phyloP scores from a whole-genome alignment of 139 green algal species.

The Auxenochlorella protothecoides region DNA sequence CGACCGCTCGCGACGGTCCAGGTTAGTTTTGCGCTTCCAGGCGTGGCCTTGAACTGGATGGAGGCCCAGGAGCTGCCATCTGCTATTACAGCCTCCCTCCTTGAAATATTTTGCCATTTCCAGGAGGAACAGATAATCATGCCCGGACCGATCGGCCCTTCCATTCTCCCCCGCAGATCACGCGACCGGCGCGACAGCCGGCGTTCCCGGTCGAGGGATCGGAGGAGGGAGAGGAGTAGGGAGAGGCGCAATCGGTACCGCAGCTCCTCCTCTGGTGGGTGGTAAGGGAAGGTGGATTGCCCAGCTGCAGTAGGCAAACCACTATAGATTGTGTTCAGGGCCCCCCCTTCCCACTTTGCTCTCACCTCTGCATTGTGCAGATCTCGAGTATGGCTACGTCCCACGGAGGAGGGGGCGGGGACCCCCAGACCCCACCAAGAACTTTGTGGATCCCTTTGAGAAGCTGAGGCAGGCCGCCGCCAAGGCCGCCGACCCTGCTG shows the following conservation, averaged over 20 bases:
- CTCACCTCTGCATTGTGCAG: too few species aligned
- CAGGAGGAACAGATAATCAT: background rate
- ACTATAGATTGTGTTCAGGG: background rate
- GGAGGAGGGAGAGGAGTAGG: background rate
- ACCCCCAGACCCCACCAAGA: slow-evolving; percentile 5
- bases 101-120: background rate
- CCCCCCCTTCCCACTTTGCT: background rate
- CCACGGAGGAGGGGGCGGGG: slow-evolving; percentile 27
- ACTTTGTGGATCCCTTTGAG: slow-evolving; percentile 32
- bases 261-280: background rate
- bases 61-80: background rate
- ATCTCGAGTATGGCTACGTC: slow-evolving; percentile 34
- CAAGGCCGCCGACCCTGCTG: slow-evolving; percentile 11
- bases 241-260: slow-evolving; percentile 1
- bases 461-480: slow-evolving; percentile 17
- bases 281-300: background rate
- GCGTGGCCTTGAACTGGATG: background rate
- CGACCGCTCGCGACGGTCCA: too few species aligned
- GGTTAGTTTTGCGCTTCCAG: slow-evolving; percentile 1
- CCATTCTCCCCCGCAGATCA: too few species aligned
- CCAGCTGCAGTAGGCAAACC: background rate
- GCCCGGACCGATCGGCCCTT: too few species aligned
- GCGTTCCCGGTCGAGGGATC: slow-evolving; percentile 10
- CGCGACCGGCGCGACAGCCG: slow-evolving; percentile 1
- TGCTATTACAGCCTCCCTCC: background rate